Conservation (phyloP, 192 early-diverging fungal species). For the Coemansia sp. region DNA sequence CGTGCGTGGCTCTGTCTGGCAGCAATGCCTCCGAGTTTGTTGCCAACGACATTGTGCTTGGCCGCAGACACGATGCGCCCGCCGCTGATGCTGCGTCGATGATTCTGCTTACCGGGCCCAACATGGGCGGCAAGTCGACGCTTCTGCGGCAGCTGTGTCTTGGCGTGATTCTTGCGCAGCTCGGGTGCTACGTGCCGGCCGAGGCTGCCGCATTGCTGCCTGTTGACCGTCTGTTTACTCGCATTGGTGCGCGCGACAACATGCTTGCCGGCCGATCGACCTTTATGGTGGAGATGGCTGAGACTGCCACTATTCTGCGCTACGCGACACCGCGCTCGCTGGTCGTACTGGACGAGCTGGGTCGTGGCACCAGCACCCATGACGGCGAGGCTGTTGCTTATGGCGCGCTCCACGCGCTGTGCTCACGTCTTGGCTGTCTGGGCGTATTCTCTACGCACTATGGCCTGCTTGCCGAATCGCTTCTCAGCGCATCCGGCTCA, state of each 20-base stretch:
- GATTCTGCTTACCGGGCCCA: conserved; percentile 96
- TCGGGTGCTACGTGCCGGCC: conserved; percentile 95
- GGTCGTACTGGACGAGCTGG: conserved; percentile 97
- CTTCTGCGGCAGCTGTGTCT: conserved; percentile 93
- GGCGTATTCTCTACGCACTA: conserved; percentile 98
- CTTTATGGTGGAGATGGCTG: conserved; percentile 94
- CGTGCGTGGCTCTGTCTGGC: conserved; percentile 66
- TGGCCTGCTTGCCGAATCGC: conserved; percentile 84
- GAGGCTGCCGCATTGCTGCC: conserved; percentile 67
- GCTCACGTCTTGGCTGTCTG: conserved; percentile 79
- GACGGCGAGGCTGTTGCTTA: conserved; percentile 97
- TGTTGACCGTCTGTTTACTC: conserved; percentile 94
- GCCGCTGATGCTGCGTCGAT: conserved; percentile 59
- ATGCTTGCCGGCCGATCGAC: conserved; percentile 93
- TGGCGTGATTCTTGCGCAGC: conserved; percentile 93
- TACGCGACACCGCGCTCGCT: conserved; percentile 89
- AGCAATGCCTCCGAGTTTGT: conserved; percentile 71
- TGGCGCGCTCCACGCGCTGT: conserved; percentile 82
- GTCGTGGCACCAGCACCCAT: conserved; percentile 94
- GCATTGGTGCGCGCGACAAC: conserved; percentile 98
- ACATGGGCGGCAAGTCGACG: conserved; percentile 99
- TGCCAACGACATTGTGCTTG: conserved; percentile 90
- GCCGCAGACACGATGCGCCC: conserved; percentile 24
- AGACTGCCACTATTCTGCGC: conserved; percentile 88
- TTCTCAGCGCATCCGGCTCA: conserved; percentile 38